These are phyloP conservation scores for Barnettozyma siamensis DNA, from an alignment of 805 yeast species.

Conservation along the genomic window DNA sequence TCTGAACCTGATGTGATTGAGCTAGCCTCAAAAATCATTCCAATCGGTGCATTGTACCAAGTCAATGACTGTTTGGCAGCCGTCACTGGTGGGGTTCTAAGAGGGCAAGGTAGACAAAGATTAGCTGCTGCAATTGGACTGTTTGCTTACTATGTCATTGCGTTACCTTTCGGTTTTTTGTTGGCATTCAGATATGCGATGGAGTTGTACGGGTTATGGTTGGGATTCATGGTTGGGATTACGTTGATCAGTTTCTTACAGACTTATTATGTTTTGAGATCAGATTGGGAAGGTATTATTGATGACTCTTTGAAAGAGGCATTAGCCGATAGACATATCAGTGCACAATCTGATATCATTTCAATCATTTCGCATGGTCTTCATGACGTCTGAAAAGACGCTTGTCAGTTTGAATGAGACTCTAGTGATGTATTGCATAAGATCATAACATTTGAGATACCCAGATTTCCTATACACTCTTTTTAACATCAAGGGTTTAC, in stretches of 20 bases:
- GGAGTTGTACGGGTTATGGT: conserved; percentile 55
- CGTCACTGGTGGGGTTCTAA: conserved; percentile 66
- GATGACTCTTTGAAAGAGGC: conserved; percentile 38
- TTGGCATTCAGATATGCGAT: conserved; percentile 45
- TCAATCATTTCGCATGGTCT: conserved; percentile 18
- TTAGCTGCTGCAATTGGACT: conserved; percentile 57
- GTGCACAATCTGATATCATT: conserved; percentile 14
- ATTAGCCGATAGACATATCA: conserved; percentile 15
- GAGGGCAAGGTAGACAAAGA: conserved; percentile 74
- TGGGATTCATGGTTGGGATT: conserved; percentile 50
- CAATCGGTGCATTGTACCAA: conserved; percentile 64
- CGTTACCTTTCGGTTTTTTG: conserved; percentile 51
- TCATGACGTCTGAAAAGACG: conserved; percentile 13
- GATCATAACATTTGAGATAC: too few species aligned
- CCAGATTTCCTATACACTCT: too few species aligned
- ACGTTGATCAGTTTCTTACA: conserved; percentile 43
- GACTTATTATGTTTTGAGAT: conserved; percentile 28
- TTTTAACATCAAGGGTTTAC: too few species aligned
- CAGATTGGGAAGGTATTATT: conserved; percentile 44
- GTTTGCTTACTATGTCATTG: conserved; percentile 51
- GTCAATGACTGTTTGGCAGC: conserved; percentile 65
- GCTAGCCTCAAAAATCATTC: conserved; percentile 46
- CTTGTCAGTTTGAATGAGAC: too few species aligned
- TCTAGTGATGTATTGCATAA: too few species aligned
- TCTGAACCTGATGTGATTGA: conserved; percentile 50